Conservation (phyloP, 2,329 filamentous ascomycete genomes). For the Cercospora sp. region DNA sequence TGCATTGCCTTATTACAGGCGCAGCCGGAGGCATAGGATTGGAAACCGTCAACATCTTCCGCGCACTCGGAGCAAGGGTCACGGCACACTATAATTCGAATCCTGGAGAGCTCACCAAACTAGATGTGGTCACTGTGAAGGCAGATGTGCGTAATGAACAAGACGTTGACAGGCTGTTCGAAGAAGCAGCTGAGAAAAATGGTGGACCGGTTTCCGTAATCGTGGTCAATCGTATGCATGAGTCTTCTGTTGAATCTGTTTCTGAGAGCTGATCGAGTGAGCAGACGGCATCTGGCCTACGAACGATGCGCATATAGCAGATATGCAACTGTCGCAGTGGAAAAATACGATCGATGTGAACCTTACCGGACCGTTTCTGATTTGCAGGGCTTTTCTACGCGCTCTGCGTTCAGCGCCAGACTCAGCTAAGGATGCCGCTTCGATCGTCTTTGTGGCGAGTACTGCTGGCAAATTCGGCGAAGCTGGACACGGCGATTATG, state of each 20-base stretch:
- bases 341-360: slow-evolving; percentile 35
- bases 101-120: slow-evolving; percentile 36
- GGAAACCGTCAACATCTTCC: slow-evolving; percentile 41
- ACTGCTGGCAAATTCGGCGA: slow-evolving; percentile 40
- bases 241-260: neutral
- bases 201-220: slow-evolving; percentile 41
- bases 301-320: slow-evolving; percentile 27
- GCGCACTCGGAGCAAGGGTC: slow-evolving; percentile 40
- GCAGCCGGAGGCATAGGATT: slow-evolving; percentile 35
- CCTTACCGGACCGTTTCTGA: slow-evolving; percentile 35
- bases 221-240: slow-evolving; percentile 40
- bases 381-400: slow-evolving; percentile 31
- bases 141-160: slow-evolving; percentile 40
- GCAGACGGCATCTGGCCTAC: neutral
- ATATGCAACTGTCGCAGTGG: slow-evolving; percentile 36
- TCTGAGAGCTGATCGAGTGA: neutral
- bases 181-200: slow-evolving; percentile 39
- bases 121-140: slow-evolving; percentile 31
- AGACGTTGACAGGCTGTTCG: slow-evolving; percentile 35
- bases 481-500: slow-evolving; percentile 36
- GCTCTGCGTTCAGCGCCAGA: slow-evolving; percentile 27
- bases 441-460: slow-evolving; percentile 37
- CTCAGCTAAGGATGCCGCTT: slow-evolving; percentile 28
- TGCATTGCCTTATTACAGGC: slow-evolving; percentile 41
- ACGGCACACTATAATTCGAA: slow-evolving; percentile 43